Evolutionary conservation across 352 stramenopile genomes (phyloP).

Genomic region (Globisporangium paddicum): DNA sequence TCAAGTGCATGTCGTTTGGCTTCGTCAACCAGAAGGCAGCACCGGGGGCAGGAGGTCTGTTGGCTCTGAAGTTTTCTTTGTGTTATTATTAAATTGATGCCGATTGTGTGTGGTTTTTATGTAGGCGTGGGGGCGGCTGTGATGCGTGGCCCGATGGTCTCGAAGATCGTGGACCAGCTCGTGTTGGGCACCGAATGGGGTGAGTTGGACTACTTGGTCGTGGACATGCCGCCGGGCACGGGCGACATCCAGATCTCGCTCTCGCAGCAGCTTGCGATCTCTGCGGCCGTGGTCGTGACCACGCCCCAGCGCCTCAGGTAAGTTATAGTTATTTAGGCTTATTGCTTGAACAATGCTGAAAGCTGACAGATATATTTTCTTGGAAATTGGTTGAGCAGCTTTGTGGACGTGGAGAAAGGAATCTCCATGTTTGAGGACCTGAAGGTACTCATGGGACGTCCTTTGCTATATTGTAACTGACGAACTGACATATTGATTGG

Average conservation of each 20-base stretch:
- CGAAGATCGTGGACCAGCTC: slow-evolving; percentile 97
- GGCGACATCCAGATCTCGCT: slow-evolving; percentile 99
- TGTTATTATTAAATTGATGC: background rate
- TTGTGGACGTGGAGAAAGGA: slow-evolving; percentile 98
- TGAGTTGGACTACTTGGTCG: slow-evolving; percentile 98
- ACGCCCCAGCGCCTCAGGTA: slow-evolving; percentile 96
- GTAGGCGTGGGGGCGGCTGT: slow-evolving; percentile 83
- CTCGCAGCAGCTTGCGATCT: slow-evolving; percentile 97
- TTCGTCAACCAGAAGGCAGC: slow-evolving; percentile 88
- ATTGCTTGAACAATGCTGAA: background rate
- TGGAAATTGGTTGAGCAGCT: slow-evolving; percentile 39
- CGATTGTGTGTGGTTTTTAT: background rate
- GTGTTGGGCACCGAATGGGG: slow-evolving; percentile 96
- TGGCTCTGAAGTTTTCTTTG: slow-evolving; percentile 11
- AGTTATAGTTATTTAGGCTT: background rate
- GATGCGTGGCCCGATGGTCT: slow-evolving; percentile 98
- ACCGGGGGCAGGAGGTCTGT: slow-evolving; percentile 61
- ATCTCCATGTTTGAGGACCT: slow-evolving; percentile 98
- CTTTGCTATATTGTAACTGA: background rate
- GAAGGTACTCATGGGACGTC: slow-evolving; percentile 50
- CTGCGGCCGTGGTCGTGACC: slow-evolving; percentile 97
- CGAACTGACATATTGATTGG: background rate
- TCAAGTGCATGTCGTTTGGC: slow-evolving; percentile 93
- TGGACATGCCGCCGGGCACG: slow-evolving; percentile 98
- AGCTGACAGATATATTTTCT: background rate